phyloP scores from a whole-genome alignment of 441 rosid genomes.

The Erodium chrysanthum region DNA sequence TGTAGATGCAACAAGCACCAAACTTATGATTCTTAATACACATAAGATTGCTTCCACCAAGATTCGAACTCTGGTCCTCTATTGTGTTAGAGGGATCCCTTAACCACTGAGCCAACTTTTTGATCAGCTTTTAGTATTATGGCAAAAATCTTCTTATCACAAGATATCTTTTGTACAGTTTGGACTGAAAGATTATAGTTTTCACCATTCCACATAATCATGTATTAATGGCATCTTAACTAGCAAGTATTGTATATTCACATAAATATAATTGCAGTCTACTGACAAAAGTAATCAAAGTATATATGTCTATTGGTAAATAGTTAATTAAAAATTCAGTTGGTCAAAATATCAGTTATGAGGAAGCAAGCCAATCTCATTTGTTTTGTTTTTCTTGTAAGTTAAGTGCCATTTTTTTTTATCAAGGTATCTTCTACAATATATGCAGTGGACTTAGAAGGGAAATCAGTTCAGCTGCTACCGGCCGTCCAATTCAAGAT shows the following conservation, averaged over 20 bases:
- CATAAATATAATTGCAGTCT: not conserved
- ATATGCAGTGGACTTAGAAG: conserved; percentile 72
- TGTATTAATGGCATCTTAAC: not conserved
- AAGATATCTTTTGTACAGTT: not conserved
- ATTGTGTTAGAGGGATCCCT: no score
- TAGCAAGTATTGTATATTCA: not conserved
- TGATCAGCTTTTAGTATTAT: no score
- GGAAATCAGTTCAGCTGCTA: conserved; percentile 97
- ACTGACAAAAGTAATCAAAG: not conserved
- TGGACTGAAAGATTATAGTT: not conserved
- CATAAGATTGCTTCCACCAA: no score
- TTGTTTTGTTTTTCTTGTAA: not conserved
- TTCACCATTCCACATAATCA: not conserved
- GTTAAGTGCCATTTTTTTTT: not conserved
- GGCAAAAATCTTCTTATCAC: not conserved
- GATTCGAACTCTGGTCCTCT: no score
- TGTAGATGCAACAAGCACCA: no score
- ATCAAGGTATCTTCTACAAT: conserved; percentile 2
- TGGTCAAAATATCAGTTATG: not conserved
- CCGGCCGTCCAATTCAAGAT: conserved; percentile 98
- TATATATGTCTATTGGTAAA: not conserved
- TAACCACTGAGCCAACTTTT: no score
- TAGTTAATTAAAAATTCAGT: no score
- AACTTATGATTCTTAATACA: no score
- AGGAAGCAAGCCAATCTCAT: not conserved